Conservation (phyloP, 2,329 filamentous ascomycete species). For the Ceratocystis lukuohia region DNA sequence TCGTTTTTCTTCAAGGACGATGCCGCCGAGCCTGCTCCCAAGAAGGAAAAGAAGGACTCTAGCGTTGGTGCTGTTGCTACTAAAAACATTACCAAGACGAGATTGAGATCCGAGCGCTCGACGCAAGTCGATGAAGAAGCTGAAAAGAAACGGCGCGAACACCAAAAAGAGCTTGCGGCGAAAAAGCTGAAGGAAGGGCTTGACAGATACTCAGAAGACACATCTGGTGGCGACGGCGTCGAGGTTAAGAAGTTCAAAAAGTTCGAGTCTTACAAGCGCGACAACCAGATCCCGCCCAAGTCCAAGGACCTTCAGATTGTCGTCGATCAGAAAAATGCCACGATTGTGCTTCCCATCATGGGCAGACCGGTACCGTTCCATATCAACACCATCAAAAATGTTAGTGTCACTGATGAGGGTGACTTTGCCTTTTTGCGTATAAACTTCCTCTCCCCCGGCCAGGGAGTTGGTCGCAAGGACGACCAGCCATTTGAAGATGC, state of each 20-base stretch:
- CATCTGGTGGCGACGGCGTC: constrained; percentile 72
- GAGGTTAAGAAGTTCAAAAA: constrained; percentile 97
- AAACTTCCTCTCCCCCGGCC: constrained; percentile 93
- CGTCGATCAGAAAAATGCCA: constrained; percentile 80
- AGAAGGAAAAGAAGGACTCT: constrained; percentile 76
- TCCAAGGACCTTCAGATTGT: constrained; percentile 79
- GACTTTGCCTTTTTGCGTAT: constrained; percentile 89
- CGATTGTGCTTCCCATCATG: constrained; percentile 91
- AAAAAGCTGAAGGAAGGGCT: constrained; percentile 88
- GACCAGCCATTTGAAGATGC: constrained; percentile 97
- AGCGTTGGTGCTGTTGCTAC: constrained; percentile 77
- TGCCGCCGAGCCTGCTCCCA: constrained; percentile 71
- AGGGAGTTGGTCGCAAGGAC: constrained; percentile 93
- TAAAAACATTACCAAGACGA: constrained; percentile 89
- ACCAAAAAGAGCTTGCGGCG: constrained; percentile 74
- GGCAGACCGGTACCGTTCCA: constrained; percentile 95
- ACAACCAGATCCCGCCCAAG: constrained; percentile 76
- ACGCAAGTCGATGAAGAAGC: constrained; percentile 80
- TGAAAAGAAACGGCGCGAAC: constrained; percentile 72
- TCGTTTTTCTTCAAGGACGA: constrained; percentile 99
- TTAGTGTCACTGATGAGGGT: constrained; percentile 91
- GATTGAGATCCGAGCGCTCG: constrained; percentile 80
- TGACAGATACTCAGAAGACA: constrained; percentile 72
- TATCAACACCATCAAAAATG: constrained; percentile 96
- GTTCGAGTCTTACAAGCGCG: constrained; percentile 97